Evolutionary conservation across 306 rosid species (phyloP), one percentile per base, ranked within the genome.

Genomic region (Ormosia emarginata): DNA sequence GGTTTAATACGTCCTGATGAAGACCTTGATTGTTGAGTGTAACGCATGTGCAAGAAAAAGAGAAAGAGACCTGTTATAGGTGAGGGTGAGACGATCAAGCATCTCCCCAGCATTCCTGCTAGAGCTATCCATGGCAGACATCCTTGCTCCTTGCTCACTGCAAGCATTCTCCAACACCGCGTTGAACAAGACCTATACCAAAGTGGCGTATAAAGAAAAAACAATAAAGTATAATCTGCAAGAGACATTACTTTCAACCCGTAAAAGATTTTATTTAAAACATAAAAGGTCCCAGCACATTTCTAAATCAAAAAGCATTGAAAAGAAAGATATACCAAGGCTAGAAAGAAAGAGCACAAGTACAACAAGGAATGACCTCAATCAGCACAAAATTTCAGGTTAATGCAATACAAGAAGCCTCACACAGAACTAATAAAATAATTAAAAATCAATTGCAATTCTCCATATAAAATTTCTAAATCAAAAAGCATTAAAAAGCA

Each of bases 91-190:
- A 75, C 99, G 99, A 78, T 93, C 99, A 85, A 95, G 99, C 98
- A 95, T 95, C 0, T 95, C 99, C 34, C 99, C 99, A 0, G 99
- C 99, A 82, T 95, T 95, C 88, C 99, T 95, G 92, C 99, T 95
- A 56, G 99, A 93, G 84, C 99, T 93, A 85, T 95, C 99, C 99
- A 95, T 93, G 65, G 99, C 99, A 75, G 99, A 95, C 99, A 95
- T 93, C 83, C 99, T 90, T 30, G 99, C 99, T 72, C 99, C 99
- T 84, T 95, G 99, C 81, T 95, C 99, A 92, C 99, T 95, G 89
- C 97, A 90, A 79, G 99, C 99, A 88, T 95, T 95, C 95, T 95
- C 98, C 91, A 95, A 13, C 47, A 93, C 97, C 4, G 89, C 99
- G 58, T 95, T 95, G 96, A 90, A 95, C 90, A 95, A 1, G 66